Base-by-base conservation (phyloP, 106 monocot genomes). In the Acorus calamus region DNA sequence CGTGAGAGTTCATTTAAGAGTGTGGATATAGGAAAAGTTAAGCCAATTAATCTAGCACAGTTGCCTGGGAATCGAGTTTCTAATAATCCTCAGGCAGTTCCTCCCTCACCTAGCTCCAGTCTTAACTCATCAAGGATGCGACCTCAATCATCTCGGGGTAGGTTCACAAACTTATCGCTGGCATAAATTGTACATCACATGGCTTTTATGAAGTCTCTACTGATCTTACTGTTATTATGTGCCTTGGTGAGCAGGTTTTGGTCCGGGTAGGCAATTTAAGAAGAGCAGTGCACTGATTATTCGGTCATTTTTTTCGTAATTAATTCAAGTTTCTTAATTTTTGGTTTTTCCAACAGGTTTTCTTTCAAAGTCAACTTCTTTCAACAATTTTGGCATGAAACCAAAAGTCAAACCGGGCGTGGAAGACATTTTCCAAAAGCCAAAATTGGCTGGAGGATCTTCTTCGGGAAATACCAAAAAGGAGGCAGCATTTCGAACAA, bases 1-100 rank as follows among this genome's bases (percentile, higher is more conserved):
- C 76, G 72, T 53, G 83, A 77, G 28, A 72, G 13, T 60, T 92
- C 86, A 51, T 81, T 74, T 61, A 84, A 81, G 13, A 88, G 69
- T 48, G 44, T 62, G 52, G 71, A 76, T 65, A 7, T 51, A 4
- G 71, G 60, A 72, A 72, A 77, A 68, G 50, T 49, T 53, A 82
- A 59, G 63, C 68, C 45, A 55, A 13, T n/a, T n/a, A 64, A 62
- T 44, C 50, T 61, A 12, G 58, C 65, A 48, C 2, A 49, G 42
- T 52, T 74, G 14, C 49, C 28, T 55, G 68, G 47, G 60, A 59
- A 9, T 66, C 80, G 47, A 6, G 48, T 55, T 51, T 48, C 72
- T 62, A 72, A 55, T 50, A 68, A 55, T 65, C 50, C 69, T 11
- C 69, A 50, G 54, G 66, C 28, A 28, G 3, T 76, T 51, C 56